Evolutionary conservation across 2,329 filamentous ascomycete genomes (phyloP), one percentile per base, ranked within the genome.

Genomic region (Calonectria leucothoes): DNA sequence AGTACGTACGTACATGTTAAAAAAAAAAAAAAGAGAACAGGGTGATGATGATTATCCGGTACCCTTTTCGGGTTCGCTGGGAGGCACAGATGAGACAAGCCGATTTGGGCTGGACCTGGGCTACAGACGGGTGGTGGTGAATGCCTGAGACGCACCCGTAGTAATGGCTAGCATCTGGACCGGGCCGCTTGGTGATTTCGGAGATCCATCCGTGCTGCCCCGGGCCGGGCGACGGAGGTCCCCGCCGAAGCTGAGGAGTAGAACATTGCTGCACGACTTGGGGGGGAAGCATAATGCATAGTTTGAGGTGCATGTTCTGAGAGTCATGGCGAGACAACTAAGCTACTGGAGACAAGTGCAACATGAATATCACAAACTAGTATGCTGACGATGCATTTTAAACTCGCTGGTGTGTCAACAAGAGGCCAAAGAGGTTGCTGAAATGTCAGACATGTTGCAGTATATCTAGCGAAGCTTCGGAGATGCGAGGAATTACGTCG

Each of bases 401-500:
- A 15, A 6, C 33, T 35, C 15, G 29, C 51, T 20, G 11, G 55
- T 8, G 55, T 61, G 23, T 29, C 23, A 20, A 27, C 39, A 61
- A 11, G 23, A 61, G 33, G 10, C 17, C 33, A 42, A 27, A 8
- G 35, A 42, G 23, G 51, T 55, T 66, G 4, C 23, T 35, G 33
- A 39, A 39, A 12, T 39, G 55, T 15, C 25, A 23, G 35, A 39
- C 23, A 61, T 20, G 55, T 23, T 23, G 14, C 42, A 61, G 45
- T 6, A 33, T 17, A 25, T 11, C 27, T 25, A 49, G 31, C 31
- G 37, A 31, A 39, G 37, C 42, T 25, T 72, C 70, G 59, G 66
- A 65, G 49, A 65, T 72, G 70, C 37, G 48, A 66, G 66, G 39
- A 72, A 42, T 69, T 72, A 72, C 66, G 70, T 69, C 65, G 70